Evolutionary conservation across 2,329 filamentous ascomycete species (phyloP), one percentile per base, ranked within the genome.

Genomic region (Aureobasidium sp.): DNA sequence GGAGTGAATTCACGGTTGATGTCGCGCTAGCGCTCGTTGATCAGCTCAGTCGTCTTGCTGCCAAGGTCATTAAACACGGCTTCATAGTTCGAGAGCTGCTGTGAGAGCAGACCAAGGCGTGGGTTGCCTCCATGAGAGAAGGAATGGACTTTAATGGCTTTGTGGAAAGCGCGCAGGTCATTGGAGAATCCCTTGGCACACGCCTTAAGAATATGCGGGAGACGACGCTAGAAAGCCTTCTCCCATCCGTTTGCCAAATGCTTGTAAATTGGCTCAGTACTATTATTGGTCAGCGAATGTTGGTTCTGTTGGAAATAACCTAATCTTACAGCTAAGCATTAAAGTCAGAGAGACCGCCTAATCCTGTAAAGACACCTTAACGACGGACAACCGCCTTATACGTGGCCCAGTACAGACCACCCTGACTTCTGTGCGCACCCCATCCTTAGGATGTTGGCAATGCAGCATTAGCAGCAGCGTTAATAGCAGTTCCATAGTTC

Each of bases 341-440:
- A 67, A 77, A 77, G 63, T 78, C 74, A 55, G 73, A 74, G 8
- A 66, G 62, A 30, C 77, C 77, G 36, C 70, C 67, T 5, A 62
- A 42, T 55, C 76, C 77, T 2, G 70, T 66, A 65, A 72, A 84
- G 3, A 76, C 74, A 5, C 81, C 83, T 59, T 77, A 66, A 48
- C 82, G 76, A 44, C 80, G 74, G 55, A 80, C 80, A 2, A 81
- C 76, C 10, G 84, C 84, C 69, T 79, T 82, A 66, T 86, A 86
- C 0, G 83, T 85, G 2, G 71, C 30, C 72, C 74, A 86, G 37
- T 69, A 66, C 13, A 82, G 69, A 1, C 82, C 83, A 11, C 82
- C 82, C 36, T 71, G 68, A 15, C 64, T 41, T 34, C 70, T 74
- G 63, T 76, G 66, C 7, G 65, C 68, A n/a, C 75, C 73, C 76